A percentile compares a stretch with the other conserved stretches of the same genome.
Conservation (phyloP, 495 filamentous ascomycete species). For the Aspergillus sparsus region DNA sequence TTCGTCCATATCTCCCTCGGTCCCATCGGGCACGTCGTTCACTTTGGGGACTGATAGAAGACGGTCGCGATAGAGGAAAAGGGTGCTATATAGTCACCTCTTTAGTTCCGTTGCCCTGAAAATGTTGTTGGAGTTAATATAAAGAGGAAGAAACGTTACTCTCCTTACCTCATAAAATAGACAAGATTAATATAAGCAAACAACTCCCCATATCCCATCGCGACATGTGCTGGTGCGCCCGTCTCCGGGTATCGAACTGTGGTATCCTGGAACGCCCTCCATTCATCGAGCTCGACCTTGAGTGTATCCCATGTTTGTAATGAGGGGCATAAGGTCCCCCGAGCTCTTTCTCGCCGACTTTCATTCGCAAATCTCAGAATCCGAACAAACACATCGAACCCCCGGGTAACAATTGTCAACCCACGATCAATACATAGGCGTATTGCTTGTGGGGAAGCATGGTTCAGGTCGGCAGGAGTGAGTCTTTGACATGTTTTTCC, state of each 20-base stretch:
- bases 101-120: not conserved
- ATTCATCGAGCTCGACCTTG: constrained; percentile 45
- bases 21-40: constrained; percentile 29
- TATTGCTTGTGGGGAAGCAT: constrained; percentile 21
- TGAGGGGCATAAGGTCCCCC: constrained; percentile 20
- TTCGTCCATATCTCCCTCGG: constrained; percentile 24
- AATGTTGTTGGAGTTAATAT: not conserved
- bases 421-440: constrained; percentile 42
- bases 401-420: constrained; percentile 42
- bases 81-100: constrained; percentile 26
- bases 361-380: constrained; percentile 49
- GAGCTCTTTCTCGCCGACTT: constrained; percentile 37
- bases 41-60: constrained; percentile 40
- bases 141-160: not conserved
- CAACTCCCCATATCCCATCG: constrained; percentile 45
- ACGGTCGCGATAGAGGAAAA: constrained; percentile 46
- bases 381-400: constrained; percentile 48
- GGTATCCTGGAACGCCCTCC: constrained; percentile 42
- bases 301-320: constrained; percentile 35
- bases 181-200: constrained; percentile 50
- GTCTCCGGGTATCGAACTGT: constrained; percentile 44
- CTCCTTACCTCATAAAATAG: constrained; percentile 45
- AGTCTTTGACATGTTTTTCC: constrained; percentile 32
- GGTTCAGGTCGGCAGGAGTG: constrained; percentile 42
- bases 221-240: constrained; percentile 43